Base-by-base conservation (phyloP, 495 filamentous ascomycete species). In the Melanomma pulvis-pyrius region DNA sequence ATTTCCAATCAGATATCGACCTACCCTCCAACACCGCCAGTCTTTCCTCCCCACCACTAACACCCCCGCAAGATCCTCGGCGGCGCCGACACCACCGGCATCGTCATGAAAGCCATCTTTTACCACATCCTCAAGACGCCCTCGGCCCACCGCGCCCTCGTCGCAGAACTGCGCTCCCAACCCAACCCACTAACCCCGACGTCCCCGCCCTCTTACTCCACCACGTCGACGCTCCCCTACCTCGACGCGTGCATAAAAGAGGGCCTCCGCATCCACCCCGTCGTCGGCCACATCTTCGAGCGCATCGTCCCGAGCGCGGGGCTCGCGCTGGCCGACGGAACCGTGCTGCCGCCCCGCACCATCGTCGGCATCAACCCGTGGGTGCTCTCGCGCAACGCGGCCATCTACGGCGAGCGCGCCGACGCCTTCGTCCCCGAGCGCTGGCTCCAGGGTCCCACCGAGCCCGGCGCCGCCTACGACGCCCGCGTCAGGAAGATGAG, bases 281-380 rank as follows among this genome's bases (percentile, higher is more conserved):
- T 56, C 29, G 54, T 69, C 34, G 67, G 67, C 39, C 53, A 58
- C 21, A 55, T 56, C 6, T 32, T 69, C 2, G 59, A 63, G 24
- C 67, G 67, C 19, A 36, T 63, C 12, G 60, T 63, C 0, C 67
- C 67, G 2, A 6, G 44, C 4, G 29, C 53, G 4, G 66, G 66
- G 26, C 47, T 65, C 22, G 44, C 24, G 15, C 60, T 69, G 25
- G 9, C 52, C 21, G 1, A 26, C 32, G 61, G 66, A 30, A 51
- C 44, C 1, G 15, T 22, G 2, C 51, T 69, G 1, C 61, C 67
- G 1, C 57, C 67, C 1, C 61, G 67, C 8, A 65, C 59, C n/a
- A 59, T 59, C 7, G 54, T 69, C 15, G 67, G 67, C 2, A 65
- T 69, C 32, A 69, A 65, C 22, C 61, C 61, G 17, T 64, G 54